Evolutionary conservation across 2,329 filamentous ascomycete species (phyloP).

Genomic region (Diaporthe caulivora): DNA sequence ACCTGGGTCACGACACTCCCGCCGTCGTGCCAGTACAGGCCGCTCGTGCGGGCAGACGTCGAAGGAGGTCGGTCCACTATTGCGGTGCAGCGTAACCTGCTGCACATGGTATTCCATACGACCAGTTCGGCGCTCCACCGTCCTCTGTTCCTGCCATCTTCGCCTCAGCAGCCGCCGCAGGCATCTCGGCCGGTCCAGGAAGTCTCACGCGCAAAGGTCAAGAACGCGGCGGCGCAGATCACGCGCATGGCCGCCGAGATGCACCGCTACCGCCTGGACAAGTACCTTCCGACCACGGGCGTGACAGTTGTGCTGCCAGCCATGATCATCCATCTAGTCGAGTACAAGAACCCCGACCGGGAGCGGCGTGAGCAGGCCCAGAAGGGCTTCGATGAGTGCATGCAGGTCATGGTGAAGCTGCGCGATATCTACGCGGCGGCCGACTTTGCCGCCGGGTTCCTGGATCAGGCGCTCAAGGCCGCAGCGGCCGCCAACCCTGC

Average conservation of each 20-base stretch:
- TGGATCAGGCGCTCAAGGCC: constrained; percentile 85
- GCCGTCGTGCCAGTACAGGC: constrained; percentile 76
- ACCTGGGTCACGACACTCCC: constrained; percentile 83
- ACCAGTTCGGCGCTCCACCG: constrained; percentile 92
- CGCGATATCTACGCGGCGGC: constrained; percentile 92
- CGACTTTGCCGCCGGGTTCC: constrained; percentile 95
- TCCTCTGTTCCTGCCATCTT: constrained; percentile 87
- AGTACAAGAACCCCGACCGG: constrained; percentile 86
- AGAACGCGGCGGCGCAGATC: constrained; percentile 86
- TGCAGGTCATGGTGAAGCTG: constrained; percentile 89
- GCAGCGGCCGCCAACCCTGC: constrained; percentile 48
- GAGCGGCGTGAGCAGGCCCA: constrained; percentile 79
- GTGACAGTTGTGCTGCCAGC: constrained; percentile 92
- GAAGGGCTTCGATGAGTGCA: constrained; percentile 89
- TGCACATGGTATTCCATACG: constrained; percentile 95
- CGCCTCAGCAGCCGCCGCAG: constrained; percentile 65
- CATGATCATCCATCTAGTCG: constrained; percentile 92
- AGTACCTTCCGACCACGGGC: constrained; percentile 87
- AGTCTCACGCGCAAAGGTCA: constrained; percentile 84
- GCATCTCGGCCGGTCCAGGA: constrained; percentile 80
- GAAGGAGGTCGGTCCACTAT: constrained; percentile 71
- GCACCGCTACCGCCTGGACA: constrained; percentile 78
- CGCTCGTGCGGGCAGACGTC: constrained; percentile 65
- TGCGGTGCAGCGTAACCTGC: constrained; percentile 81
- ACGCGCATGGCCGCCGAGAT: constrained; percentile 86